Conservation (phyloP, 108 stramenopile species). For the Hondaea fermentalgiana region DNA sequence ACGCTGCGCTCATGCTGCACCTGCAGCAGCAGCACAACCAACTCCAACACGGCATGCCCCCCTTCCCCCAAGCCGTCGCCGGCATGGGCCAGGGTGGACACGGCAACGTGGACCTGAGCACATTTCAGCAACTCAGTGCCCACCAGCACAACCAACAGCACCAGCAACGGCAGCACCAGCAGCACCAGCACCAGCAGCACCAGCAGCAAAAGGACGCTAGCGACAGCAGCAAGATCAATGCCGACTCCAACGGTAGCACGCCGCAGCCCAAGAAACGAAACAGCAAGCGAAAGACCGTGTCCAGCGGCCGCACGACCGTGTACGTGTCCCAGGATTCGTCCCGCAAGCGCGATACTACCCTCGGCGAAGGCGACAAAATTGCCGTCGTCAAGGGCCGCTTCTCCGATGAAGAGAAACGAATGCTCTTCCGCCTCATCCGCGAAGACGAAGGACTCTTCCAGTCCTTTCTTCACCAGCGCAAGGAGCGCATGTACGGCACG, state of each 20-base stretch:
- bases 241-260: not conserved
- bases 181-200: not conserved
- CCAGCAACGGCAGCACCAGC: not conserved
- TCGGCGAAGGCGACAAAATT: not conserved
- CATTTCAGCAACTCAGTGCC: not conserved
- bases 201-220: not conserved
- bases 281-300: not conserved
- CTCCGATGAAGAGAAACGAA: not conserved
- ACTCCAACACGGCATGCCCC: not conserved
- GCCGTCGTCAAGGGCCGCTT: not conserved
- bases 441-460: constrained; percentile 15
- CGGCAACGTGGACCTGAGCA: not conserved
- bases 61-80: not conserved
- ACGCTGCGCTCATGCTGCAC: not conserved
- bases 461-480: not conserved
- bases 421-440: not conserved
- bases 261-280: not conserved
- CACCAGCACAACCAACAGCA: not conserved
- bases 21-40: not conserved
- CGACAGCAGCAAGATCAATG: not conserved
- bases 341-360: not conserved
- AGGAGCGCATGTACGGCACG: constrained; percentile 15
- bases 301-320: not conserved
- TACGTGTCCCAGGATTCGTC: not conserved
- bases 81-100: not conserved